Evolutionary conservation across 305 asterid genomes (phyloP).

Genomic region (Salvia sclarea): DNA sequence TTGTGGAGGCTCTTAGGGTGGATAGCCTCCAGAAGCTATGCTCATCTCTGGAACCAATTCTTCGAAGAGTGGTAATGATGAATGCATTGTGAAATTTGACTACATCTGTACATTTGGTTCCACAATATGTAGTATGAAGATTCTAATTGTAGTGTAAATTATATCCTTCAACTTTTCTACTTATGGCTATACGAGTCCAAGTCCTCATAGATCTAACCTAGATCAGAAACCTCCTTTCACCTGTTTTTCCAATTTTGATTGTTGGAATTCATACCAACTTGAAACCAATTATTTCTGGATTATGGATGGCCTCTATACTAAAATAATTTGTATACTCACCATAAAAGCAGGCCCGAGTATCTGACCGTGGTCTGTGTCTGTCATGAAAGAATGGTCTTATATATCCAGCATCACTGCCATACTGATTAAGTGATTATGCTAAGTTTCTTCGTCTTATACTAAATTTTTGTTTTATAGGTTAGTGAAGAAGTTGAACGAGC

Average conservation of each 20-base stretch:
- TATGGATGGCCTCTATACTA: background rate
- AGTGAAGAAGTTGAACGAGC: conserved; percentile 98
- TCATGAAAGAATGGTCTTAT: conserved; percentile 1
- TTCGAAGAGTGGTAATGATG: conserved; percentile 81
- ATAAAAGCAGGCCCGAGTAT: background rate
- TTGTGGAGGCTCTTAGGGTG: conserved; percentile 84
- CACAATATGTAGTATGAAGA: conserved; percentile 6
- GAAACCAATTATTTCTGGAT: background rate
- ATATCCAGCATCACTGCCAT: background rate
- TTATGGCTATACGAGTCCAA: background rate
- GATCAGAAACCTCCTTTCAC: background rate
- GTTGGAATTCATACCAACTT: background rate
- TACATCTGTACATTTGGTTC: conserved; percentile 12
- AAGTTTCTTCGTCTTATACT: conserved; percentile 13
- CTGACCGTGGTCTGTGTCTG: conserved; percentile 1
- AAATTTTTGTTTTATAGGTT: conserved; percentile 52
- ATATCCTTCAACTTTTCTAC: background rate
- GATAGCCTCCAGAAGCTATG: conserved; percentile 90
- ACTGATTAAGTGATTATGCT: background rate
- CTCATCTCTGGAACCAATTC: conserved; percentile 90
- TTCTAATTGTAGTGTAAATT: background rate
- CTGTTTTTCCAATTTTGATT: background rate
- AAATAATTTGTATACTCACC: background rate
- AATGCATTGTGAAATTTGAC: background rate
- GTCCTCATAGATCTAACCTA: background rate